These are phyloP conservation scores for Pseudevernia furfuracea DNA, from an alignment of 495 filamentous ascomycete species.

Conservation along the genomic window DNA sequence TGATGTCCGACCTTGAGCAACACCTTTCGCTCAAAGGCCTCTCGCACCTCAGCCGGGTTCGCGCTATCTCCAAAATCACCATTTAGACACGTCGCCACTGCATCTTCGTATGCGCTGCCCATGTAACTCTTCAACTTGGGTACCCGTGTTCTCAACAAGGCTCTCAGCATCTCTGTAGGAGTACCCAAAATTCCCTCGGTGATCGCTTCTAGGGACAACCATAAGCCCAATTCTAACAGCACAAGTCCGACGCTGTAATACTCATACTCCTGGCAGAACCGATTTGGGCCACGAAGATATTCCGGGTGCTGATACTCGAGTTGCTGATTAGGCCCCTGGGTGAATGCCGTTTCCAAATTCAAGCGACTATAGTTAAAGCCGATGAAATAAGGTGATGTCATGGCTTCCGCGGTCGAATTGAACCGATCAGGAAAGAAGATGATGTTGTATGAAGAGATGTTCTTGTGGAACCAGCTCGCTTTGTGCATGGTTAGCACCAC, in stretches of 20 bases:
- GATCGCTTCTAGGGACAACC: neutral
- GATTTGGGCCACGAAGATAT: neutral
- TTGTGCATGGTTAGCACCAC: slow-evolving; percentile 28
- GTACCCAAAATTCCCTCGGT: neutral
- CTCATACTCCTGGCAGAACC: neutral
- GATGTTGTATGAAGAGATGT: slow-evolving; percentile 29
- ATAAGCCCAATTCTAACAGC: neutral
- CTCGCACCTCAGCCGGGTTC: neutral
- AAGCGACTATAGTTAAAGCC: neutral
- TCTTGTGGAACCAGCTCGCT: slow-evolving; percentile 32
- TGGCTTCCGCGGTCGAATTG: neutral
- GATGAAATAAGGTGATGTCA: neutral
- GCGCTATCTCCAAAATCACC: neutral
- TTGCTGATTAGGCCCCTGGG: neutral
- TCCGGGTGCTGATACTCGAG: neutral
- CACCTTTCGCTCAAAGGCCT: neutral
- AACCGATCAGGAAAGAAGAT: slow-evolving; percentile 24
- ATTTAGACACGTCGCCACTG: neutral
- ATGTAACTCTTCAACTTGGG: neutral
- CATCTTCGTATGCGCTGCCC: neutral
- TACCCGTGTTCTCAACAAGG: neutral
- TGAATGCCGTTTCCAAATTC: neutral
- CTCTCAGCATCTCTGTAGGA: neutral
- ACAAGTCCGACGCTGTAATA: neutral
- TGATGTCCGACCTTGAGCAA: neutral